Conservation (phyloP, 768 basidiomycete genomes). For the Kwoniella pini region DNA sequence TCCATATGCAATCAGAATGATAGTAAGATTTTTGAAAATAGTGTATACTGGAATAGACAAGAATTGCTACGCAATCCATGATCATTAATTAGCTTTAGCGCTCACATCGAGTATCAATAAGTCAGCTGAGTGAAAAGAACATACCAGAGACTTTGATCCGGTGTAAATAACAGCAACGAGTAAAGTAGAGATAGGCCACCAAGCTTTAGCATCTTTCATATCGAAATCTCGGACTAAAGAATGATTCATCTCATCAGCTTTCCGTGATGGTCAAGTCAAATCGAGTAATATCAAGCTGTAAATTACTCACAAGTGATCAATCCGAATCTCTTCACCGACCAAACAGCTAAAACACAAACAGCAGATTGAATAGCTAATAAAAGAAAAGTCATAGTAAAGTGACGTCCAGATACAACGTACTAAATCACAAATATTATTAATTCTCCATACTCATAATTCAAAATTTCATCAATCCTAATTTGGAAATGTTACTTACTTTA, state of each 20-base stretch:
- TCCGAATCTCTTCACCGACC: slow-evolving; percentile 70
- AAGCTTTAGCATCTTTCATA: slow-evolving; percentile 77
- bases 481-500: slow-evolving; percentile 63
- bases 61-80: slow-evolving; percentile 76
- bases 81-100: too few relatives aligned
- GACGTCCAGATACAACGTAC: slow-evolving; percentile 90
- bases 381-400: slow-evolving; percentile 97
- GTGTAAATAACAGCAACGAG: slow-evolving; percentile 96
- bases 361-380: slow-evolving; percentile 85
- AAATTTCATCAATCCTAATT: neutral
- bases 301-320: slow-evolving; percentile 44
- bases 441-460: slow-evolving; percentile 9
- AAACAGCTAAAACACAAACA: slow-evolving; percentile 81
- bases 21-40: slow-evolving; percentile 93
- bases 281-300: too few relatives aligned
- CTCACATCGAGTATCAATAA: too few relatives aligned
- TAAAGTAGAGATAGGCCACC: slow-evolving; percentile 92
- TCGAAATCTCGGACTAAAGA: slow-evolving; percentile 70
- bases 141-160: slow-evolving; percentile 90
- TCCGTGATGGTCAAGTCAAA: too few relatives aligned
- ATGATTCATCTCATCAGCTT: neutral
- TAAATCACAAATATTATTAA: too few relatives aligned
- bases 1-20: slow-evolving; percentile 97
- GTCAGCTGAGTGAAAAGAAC: too few relatives aligned
- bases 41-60: slow-evolving; percentile 96